Evolutionary conservation across 2,329 filamentous ascomycete species (phyloP).

Genomic region (Colletotrichum incanum): DNA sequence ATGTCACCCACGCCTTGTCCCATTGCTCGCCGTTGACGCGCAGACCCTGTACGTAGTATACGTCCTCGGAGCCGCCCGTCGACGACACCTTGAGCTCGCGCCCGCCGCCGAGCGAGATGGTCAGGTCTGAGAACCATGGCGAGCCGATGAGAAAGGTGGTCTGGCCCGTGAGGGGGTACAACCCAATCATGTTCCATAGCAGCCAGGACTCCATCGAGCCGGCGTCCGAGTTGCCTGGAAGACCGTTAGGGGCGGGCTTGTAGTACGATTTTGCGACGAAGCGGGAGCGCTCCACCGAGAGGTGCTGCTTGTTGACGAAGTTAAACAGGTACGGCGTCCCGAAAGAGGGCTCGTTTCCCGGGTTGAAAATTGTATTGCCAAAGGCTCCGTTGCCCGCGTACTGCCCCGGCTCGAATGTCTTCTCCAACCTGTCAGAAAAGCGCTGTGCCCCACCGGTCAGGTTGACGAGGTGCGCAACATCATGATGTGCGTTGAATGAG

Average conservation of each 20-base stretch:
- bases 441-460: conserved; percentile 68
- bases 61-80: conserved; percentile 63
- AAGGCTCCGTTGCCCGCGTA: conserved; percentile 60
- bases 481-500: conserved; percentile 79
- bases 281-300: conserved; percentile 72
- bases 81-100: conserved; percentile 70
- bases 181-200: conserved; percentile 78
- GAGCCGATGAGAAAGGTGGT: conserved; percentile 77
- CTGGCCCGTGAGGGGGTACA: conserved; percentile 79
- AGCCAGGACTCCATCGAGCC: conserved; percentile 82
- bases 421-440: conserved; percentile 73
- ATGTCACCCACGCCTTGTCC: conserved; percentile 76
- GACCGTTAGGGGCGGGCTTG: conserved; percentile 66
- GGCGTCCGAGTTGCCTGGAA: conserved; percentile 80
- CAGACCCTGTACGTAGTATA: conserved; percentile 76
- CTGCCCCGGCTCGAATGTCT: conserved; percentile 69
- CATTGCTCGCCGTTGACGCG: conserved; percentile 76
- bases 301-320: conserved; percentile 75
- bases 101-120: conserved; percentile 69
- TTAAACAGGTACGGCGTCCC: conserved; percentile 79
- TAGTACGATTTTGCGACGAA: conserved; percentile 74
- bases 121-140: conserved; percentile 74
- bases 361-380: conserved; percentile 74
- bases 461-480: conserved; percentile 69
- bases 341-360: conserved; percentile 79